Base-by-base conservation (phyloP, 345 rosid genomes). In the Brassica incana region DNA sequence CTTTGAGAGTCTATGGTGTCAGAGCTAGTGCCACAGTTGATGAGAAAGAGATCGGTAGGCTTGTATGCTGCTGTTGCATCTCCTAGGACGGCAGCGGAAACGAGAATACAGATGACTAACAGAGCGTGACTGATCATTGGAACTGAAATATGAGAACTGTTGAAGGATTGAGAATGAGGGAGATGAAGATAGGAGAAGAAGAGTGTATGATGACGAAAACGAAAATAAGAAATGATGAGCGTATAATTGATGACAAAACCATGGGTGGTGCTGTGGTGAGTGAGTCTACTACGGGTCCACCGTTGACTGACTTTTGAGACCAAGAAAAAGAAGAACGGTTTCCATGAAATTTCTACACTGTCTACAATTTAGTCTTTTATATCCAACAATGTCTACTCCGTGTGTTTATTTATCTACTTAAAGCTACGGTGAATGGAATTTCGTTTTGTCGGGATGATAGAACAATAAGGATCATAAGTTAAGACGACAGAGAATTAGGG, bases 291-390 rank as follows among this genome's bases (percentile, higher is more conserved):
- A 0, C 11, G 65, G 40, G 64, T 61, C 65, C 70, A 48, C 35
- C 29, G 33, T 77, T 62, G 75, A 70, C 80, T 69, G 67, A 67
- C 79, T 67, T 36, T 58, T 76, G 4, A 65, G 56, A 71, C 56
- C 78, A 33, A 48, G 50, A 14, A 43, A 43, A 43, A 43, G 50
- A 43, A 10, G 50, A 43, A 43, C 10, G 4, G 50, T 9, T 43
- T 43, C 50, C 50, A 2, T 43, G 50, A 43, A 43, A 43, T 43
- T 43, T 43, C 50, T 43, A 43, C 14, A 12, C 9, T 43, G 50
- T 43, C 11, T 2, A 38, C 45, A 38, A 38, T 8, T 38, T 38
- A 38, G 7, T 8, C 9, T 3, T 38, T 38, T 38, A 38, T 38
- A 11, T 38, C 45, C 45, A 38, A 38, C 11, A 38, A 38, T 38